phyloP scores from a whole-genome alignment of 305 asterid species.

The Fraxinus baroniana region DNA sequence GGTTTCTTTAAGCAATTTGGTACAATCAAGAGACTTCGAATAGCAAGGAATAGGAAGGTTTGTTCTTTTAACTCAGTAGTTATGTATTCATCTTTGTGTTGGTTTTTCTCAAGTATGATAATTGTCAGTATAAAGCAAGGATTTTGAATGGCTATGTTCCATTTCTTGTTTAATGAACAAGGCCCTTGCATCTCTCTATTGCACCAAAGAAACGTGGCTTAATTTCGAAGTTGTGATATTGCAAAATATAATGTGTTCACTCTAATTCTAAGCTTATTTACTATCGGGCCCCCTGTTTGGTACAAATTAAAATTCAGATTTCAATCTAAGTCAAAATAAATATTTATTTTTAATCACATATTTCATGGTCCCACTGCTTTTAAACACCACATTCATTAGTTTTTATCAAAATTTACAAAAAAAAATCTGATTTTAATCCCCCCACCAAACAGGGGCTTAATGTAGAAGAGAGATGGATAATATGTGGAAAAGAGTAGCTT shows the following conservation, averaged over 20 bases:
- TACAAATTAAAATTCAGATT: no score
- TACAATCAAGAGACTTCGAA: conserved; percentile 68
- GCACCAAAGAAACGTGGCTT: not conserved
- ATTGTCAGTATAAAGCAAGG: not conserved
- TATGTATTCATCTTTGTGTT: not conserved
- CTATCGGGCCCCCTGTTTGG: not conserved
- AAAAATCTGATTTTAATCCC: no score
- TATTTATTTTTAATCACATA: no score
- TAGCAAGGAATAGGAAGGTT: conserved; percentile 87
- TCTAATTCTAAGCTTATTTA: not conserved
- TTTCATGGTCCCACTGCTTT: no score
- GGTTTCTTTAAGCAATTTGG: conserved; percentile 95
- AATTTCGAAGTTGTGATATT: not conserved
- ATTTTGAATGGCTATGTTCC: not conserved
- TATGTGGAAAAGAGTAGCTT: not conserved
- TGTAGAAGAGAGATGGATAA: not conserved
- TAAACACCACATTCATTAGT: no score
- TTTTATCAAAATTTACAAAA: no score
- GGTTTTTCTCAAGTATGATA: conserved; percentile 7
- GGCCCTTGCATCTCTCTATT: not conserved
- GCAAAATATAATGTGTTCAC: not conserved
- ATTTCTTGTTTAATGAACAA: not conserved
- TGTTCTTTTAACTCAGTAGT: not conserved
- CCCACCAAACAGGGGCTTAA: no score
- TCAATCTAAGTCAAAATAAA: no score